Conservation (phyloP, 768 basidiomycete species). For the Lentinula raphanica region DNA sequence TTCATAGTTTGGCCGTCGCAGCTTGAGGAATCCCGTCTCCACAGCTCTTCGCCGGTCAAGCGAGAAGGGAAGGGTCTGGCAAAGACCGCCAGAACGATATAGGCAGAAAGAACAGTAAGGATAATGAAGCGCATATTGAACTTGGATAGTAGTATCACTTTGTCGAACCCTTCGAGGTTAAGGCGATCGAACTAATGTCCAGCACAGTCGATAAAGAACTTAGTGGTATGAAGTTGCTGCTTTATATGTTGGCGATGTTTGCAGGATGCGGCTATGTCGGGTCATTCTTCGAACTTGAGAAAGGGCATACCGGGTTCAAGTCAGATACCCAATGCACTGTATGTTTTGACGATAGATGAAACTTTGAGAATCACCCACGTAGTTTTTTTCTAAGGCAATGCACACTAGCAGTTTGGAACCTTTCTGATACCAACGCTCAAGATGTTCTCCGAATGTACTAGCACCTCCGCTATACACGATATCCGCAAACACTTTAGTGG, state of each 20-base stretch:
- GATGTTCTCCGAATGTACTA: not conserved
- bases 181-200: not conserved
- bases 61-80: not conserved
- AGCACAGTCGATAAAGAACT: slow-evolving; percentile 1
- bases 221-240: not conserved
- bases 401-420: not conserved
- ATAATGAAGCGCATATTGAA: slow-evolving; percentile 1
- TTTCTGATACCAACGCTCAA: not conserved
- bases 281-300: not conserved
- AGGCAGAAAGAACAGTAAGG: not conserved
- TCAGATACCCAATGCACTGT: not conserved
- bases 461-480: not conserved
- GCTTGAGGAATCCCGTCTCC: not conserved
- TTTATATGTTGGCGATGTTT: no score
- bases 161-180: not conserved
- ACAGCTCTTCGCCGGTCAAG: not conserved
- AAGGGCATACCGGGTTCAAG: no score
- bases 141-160: not conserved
- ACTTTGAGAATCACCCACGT: not conserved
- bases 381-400: not conserved
- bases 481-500: no score
- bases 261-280: not conserved
- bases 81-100: not conserved
- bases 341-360: not conserved
- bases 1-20: not conserved